Evolutionary conservation across 345 rosid genomes (phyloP).

Genomic region (Mallotus nudiflorus): DNA sequence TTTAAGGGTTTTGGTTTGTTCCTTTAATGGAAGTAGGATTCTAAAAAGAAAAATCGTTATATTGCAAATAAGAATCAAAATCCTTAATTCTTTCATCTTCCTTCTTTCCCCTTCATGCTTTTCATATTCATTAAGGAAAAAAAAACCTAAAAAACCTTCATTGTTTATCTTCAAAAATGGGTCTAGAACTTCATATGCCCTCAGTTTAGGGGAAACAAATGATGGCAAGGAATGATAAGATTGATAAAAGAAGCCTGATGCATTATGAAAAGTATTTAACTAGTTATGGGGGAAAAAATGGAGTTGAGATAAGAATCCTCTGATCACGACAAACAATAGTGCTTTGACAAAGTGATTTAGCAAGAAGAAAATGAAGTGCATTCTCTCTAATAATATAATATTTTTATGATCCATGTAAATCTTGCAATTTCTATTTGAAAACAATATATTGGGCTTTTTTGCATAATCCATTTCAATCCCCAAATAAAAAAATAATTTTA

Average conservation of each 20-base stretch:
- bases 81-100: too few species aligned
- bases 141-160: too few species aligned
- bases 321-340: constrained; percentile 44
- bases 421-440: constrained; percentile 26
- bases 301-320: constrained; percentile 38
- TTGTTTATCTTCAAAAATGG: constrained; percentile 41
- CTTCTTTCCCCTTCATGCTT: too few species aligned
- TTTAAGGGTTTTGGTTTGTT: too few species aligned
- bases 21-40: too few species aligned
- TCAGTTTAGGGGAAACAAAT: constrained; percentile 35
- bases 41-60: too few species aligned
- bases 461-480: constrained; percentile 21
- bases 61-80: too few species aligned
- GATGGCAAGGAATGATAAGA: constrained; percentile 12
- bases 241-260: constrained; percentile 44
- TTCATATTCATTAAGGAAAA: too few species aligned
- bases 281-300: constrained; percentile 49
- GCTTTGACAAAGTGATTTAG: constrained; percentile 42
- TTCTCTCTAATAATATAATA: constrained; percentile 42
- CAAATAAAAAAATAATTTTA: background rate
- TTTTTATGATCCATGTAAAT: constrained; percentile 43
- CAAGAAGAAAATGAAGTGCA: constrained; percentile 51
- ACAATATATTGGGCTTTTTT: constrained; percentile 10
- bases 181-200: constrained; percentile 48
- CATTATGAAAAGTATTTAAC: constrained; percentile 28